Conservation (phyloP, 805 yeast species). For the Kuraishia molischiana region DNA sequence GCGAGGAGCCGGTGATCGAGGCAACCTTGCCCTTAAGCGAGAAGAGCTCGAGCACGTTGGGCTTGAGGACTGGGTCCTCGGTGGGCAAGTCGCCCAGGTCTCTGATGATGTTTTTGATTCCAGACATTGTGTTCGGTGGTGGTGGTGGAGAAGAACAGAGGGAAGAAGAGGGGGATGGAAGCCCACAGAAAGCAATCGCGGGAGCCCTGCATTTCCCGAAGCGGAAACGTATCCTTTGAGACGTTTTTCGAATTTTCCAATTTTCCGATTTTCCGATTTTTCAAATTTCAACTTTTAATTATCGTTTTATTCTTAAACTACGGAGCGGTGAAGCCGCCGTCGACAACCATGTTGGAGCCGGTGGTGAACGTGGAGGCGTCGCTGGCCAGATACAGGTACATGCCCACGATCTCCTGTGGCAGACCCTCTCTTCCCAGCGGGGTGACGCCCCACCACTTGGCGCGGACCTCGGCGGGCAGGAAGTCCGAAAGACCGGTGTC, state of each 20-base stretch:
- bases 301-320: too few relatives aligned
- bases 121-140: constrained; percentile 1
- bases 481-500: constrained; percentile 32
- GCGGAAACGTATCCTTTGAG: too few relatives aligned
- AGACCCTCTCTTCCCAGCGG: constrained; percentile 40
- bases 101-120: constrained; percentile 7
- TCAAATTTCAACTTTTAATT: too few relatives aligned
- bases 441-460: constrained; percentile 19
- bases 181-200: too few relatives aligned
- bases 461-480: constrained; percentile 13
- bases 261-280: too few relatives aligned
- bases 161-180: too few relatives aligned
- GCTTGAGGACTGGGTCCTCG: constrained; percentile 39
- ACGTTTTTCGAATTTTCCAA: too few relatives aligned
- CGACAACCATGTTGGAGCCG: constrained; percentile 38
- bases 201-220: too few relatives aligned
- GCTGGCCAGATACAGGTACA: constrained; percentile 42
- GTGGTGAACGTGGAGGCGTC: constrained; percentile 40
- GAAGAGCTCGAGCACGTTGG: constrained; percentile 54
- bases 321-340: constrained; percentile 31
- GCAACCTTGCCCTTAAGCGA: constrained; percentile 81
- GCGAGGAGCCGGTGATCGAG: constrained; percentile 73
- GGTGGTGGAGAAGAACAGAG: too few relatives aligned
- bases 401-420: constrained; percentile 40
- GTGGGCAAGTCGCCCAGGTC: constrained; percentile 34